Evolutionary conservation across 106 monocot species (phyloP), one percentile per base, ranked within the genome.

Genomic region (Allium cepa): DNA sequence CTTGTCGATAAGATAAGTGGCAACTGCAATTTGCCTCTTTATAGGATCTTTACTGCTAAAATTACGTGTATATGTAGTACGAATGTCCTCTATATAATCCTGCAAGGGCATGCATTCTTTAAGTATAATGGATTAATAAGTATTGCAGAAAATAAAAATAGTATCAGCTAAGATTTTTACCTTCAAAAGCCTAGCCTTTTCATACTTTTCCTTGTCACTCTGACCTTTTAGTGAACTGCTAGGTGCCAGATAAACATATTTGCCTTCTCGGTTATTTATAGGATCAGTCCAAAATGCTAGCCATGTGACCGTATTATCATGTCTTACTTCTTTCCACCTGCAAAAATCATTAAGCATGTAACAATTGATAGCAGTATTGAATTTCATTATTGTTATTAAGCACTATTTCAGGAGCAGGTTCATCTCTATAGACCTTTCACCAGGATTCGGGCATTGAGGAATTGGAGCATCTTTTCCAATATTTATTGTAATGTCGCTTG

Each of bases 201-300:
- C 96, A 67, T 97, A 97, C 69, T 97, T 97, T 61, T 92, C 88
- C 66, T 86, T 97, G 77, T 97, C 96, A 79, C 92, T 97, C 72
- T 92, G 92, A 13, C 92, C 96, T 62, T 97, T 97, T 51, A 97
- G 78, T 49, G 91, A 61, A 70, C 96, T 97, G 58, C 96, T 89
- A 59, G 96, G 92, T 60, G 96, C 96, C 66, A 97, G 67, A 75
- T 92, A 97, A 18, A 97, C 96, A 80, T 97, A 97, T 69, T 97
- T 97, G 72, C 74, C 82, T 74, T 92, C 96, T 71, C 82, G 92
- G 65, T 78, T 55, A 77, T 89, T 97, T 56, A 97, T 88, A 13
- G 96, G 96, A 79, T 97, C 96, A 76, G 69, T 86, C 96, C 96
- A 97, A 81, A 69, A 97, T 70, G 96, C 96, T 56, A 97, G 74